A percentile compares a stretch with the other conserved stretches of the same genome.
phyloP scores from a whole-genome alignment of 2,329 filamentous ascomycete genomes.

The Alternaria incomplexa region DNA sequence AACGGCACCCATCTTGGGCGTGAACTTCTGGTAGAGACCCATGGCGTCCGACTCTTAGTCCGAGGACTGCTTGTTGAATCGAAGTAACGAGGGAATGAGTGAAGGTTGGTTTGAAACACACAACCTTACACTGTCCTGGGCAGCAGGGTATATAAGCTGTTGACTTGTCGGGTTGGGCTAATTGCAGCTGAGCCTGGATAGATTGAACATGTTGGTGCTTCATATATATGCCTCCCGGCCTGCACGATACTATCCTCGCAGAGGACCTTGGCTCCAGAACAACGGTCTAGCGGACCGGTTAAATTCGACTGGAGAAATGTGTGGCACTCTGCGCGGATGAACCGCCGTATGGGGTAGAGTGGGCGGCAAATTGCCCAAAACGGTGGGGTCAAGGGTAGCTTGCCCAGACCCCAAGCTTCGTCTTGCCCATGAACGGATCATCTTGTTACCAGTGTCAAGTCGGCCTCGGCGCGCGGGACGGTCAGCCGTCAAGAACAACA shows the following conservation, averaged over 20 bases:
- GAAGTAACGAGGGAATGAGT: constrained; percentile 10
- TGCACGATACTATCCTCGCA: constrained; percentile 14
- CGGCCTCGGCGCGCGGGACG: constrained; percentile 15
- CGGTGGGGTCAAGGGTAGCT: constrained; percentile 13
- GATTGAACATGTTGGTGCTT: constrained; percentile 20
- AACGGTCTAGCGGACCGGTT: constrained; percentile 40
- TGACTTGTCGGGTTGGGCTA: constrained; percentile 19
- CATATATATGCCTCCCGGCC: constrained; percentile 34
- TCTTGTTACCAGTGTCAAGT: constrained; percentile 1
- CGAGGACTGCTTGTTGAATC: constrained; percentile 3
- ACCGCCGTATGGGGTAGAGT: constrained; percentile 29
- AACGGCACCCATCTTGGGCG: constrained; percentile 25
- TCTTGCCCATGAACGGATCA: constrained; percentile 8
- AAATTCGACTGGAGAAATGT: constrained; percentile 28
- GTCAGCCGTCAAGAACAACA: constrained; percentile 7
- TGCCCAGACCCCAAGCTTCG: constrained; percentile 9
- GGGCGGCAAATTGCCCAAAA: constrained; percentile 19
- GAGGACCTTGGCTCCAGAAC: constrained; percentile 23
- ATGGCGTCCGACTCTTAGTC: constrained; percentile 21
- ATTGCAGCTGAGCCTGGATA: constrained; percentile 22
- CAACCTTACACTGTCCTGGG: constrained; percentile 18
- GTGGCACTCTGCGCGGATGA: constrained; percentile 27
- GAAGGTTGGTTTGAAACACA: constrained; percentile 15
- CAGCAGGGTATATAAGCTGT: constrained; percentile 25
- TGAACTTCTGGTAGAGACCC: constrained; percentile 27